A percentile compares a stretch with the other conserved stretches of the same genome.
Conservation (phyloP, 2,329 filamentous ascomycete species). For the Pseudopyrenochaeta lycopersici region DNA sequence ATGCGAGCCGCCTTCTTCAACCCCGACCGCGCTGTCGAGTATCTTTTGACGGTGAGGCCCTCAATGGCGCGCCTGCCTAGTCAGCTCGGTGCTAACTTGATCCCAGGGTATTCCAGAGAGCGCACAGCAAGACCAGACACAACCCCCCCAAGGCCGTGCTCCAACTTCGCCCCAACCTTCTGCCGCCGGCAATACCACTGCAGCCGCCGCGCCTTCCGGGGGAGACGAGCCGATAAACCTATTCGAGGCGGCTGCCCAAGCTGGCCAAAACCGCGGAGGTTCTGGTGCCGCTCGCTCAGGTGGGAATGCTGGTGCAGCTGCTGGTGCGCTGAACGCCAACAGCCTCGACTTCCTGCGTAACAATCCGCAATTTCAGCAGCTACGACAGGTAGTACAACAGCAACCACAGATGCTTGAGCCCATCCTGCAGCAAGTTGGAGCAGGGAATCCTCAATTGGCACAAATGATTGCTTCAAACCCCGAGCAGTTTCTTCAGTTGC, state of each 20-base stretch:
- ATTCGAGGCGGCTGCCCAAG: constrained; percentile 90
- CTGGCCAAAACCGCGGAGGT: constrained; percentile 61
- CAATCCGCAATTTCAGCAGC: constrained; percentile 97
- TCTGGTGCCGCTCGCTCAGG: constrained; percentile 55
- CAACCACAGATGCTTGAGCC: constrained; percentile 98
- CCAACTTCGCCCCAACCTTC: constrained; percentile 53
- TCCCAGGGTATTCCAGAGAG: constrained; percentile 87
- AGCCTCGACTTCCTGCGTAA: constrained; percentile 94
- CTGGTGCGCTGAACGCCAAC: constrained; percentile 65
- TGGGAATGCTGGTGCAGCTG: constrained; percentile 61
- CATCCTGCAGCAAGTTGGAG: constrained; percentile 93
- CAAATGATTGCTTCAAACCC: constrained; percentile 91
- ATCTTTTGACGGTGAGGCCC: constrained; percentile 79
- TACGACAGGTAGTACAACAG: constrained; percentile 95
- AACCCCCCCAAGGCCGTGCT: constrained; percentile 53
- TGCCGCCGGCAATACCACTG: constrained; percentile 56
- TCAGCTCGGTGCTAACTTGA: constrained; percentile 28
- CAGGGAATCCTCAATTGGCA: constrained; percentile 93
- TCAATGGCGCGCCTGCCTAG: constrained; percentile 3
- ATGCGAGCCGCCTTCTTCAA: constrained; percentile 98
- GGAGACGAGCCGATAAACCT: constrained; percentile 80
- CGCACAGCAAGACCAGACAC: constrained; percentile 72
- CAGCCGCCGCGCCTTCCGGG: constrained; percentile 51
- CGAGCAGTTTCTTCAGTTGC: constrained; percentile 88
- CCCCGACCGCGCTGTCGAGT: constrained; percentile 96